Evolutionary conservation across 2,329 filamentous ascomycete genomes (phyloP).

Genomic region (Elsinoe necatrix): DNA sequence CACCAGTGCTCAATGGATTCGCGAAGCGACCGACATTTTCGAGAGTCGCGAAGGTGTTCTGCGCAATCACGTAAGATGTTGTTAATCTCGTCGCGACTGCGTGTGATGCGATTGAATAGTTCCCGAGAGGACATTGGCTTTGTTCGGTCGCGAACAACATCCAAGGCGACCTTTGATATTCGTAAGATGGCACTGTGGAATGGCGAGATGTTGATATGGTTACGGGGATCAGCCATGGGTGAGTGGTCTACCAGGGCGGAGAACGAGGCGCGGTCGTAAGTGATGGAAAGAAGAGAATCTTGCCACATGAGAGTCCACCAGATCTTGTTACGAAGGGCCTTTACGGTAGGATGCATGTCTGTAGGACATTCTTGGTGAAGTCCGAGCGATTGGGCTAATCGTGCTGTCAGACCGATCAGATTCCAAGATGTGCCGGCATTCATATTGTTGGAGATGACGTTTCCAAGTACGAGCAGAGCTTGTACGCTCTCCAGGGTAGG

Average conservation of each 20-base stretch:
- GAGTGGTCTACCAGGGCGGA: slow-evolving; percentile 46
- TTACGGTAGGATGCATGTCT: slow-evolving; percentile 41
- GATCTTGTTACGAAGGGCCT: slow-evolving; percentile 32
- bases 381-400: slow-evolving; percentile 53
- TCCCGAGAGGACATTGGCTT: slow-evolving; percentile 47
- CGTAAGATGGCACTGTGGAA: slow-evolving; percentile 52
- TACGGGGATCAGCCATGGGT: slow-evolving; percentile 33
- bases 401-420: slow-evolving; percentile 50
- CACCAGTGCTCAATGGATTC: slow-evolving; percentile 54
- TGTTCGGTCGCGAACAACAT: slow-evolving; percentile 52
- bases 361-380: slow-evolving; percentile 51
- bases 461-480: slow-evolving; percentile 53
- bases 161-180: slow-evolving; percentile 50
- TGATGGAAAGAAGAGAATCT: slow-evolving; percentile 55
- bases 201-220: slow-evolving; percentile 38
- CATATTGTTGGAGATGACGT: slow-evolving; percentile 55
- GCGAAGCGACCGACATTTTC: slow-evolving; percentile 38
- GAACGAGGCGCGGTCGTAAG: slow-evolving; percentile 52
- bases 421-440: slow-evolving; percentile 58
- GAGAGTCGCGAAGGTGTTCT: slow-evolving; percentile 48
- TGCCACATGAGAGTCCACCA: slow-evolving; percentile 58
- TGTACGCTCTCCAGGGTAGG: slow-evolving; percentile 54
- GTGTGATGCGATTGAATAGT: slow-evolving; percentile 44
- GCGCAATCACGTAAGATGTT: slow-evolving; percentile 50
- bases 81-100: slow-evolving; percentile 49